Evolutionary conservation across 1,284 basidiomycete genomes (phyloP).

Genomic region (Melampsora allii-populina): DNA sequence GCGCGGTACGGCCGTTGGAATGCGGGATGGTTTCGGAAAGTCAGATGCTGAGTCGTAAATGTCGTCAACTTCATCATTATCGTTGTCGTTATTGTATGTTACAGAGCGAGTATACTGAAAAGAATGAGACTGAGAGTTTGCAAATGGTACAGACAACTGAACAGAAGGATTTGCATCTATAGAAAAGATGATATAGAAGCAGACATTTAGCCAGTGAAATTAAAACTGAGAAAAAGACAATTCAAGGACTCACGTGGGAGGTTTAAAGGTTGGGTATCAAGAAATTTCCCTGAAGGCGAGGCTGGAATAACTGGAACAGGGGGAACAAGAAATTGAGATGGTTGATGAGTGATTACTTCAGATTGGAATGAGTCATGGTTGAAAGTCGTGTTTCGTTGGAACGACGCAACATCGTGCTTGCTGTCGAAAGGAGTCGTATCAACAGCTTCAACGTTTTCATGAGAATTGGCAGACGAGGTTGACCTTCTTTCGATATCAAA

Average conservation of each 20-base stretch:
- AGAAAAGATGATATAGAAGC: neutral
- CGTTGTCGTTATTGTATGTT: neutral
- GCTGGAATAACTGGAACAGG: neutral
- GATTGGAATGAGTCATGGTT: too few relatives aligned
- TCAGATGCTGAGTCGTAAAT: neutral
- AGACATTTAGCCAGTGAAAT: neutral
- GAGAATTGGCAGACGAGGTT: too few relatives aligned
- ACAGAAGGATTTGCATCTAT: neutral
- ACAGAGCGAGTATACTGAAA: neutral
- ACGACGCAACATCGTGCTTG: too few relatives aligned
- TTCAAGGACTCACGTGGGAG: neutral
- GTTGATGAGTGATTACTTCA: too few relatives aligned
- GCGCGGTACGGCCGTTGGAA: too few relatives aligned
- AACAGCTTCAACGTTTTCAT: too few relatives aligned
- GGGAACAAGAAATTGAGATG: neutral
- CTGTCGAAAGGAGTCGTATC: too few relatives aligned
- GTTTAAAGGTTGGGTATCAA: neutral
- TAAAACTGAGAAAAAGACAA: neutral
- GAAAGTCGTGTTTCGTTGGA: too few relatives aligned
- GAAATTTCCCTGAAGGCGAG: neutral
- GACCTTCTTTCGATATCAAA: too few relatives aligned
- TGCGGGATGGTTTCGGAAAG: too few relatives aligned
- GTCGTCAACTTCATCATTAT: slow-evolving; percentile 3
- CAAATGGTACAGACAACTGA: neutral
- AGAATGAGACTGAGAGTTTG: slow-evolving; percentile 2